Conservation (phyloP, 495 filamentous ascomycete genomes). For the Pyrenopolyporus hunteri region DNA sequence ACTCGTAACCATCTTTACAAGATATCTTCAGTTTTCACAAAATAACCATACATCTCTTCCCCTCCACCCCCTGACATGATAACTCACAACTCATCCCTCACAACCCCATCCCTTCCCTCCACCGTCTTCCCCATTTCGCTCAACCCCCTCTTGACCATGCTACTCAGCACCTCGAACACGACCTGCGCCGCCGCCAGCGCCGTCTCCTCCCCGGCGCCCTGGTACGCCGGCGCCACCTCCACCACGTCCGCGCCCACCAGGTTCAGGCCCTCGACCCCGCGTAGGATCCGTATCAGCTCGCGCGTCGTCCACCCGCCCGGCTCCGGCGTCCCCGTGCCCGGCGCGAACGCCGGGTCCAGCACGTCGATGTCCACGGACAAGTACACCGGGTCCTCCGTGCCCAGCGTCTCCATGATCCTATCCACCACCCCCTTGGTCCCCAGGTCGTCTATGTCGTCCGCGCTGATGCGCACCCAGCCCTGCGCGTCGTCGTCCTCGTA, state of each 20-base stretch:
- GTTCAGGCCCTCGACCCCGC: slow-evolving; percentile 72
- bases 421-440: slow-evolving; percentile 63
- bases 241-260: slow-evolving; percentile 80
- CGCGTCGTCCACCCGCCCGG: slow-evolving; percentile 76
- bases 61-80: background rate
- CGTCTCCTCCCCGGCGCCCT: slow-evolving; percentile 82
- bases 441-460: slow-evolving; percentile 76
- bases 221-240: slow-evolving; percentile 86
- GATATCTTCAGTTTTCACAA: background rate
- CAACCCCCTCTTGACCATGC: slow-evolving; percentile 70
- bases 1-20: too few species aligned
- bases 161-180: slow-evolving; percentile 80
- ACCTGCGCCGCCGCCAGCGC: slow-evolving; percentile 84
- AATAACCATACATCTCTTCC: background rate
- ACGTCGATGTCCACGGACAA: slow-evolving; percentile 80
- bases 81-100: slow-evolving; percentile 47
- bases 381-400: slow-evolving; percentile 68
- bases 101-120: background rate
- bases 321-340: slow-evolving; percentile 77
- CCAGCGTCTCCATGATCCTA: slow-evolving; percentile 63
- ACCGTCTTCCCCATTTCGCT: slow-evolving; percentile 47
- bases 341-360: slow-evolving; percentile 72
- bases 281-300: slow-evolving; percentile 72
- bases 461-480: slow-evolving; percentile 68
- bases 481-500: slow-evolving; percentile 67